Percentiles rank a stretch among this genome's conserved stretches.
These are phyloP conservation scores for Fusarium pseudocircinatum DNA, from an alignment of 2,329 filamentous ascomycete genomes.

Conservation along the genomic window DNA sequence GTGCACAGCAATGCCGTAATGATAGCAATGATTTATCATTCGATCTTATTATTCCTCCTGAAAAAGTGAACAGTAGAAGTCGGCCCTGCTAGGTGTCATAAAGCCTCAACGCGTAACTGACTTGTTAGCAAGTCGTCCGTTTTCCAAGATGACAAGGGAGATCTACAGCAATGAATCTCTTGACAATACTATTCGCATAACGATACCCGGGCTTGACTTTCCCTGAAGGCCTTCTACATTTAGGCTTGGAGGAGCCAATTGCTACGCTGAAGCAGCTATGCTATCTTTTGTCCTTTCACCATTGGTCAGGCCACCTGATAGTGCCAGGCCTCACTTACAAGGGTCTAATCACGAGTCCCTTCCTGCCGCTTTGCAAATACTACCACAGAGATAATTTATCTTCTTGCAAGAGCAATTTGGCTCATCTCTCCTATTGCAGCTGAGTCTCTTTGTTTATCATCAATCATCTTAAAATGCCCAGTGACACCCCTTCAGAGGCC, in stretches of 20 bases:
- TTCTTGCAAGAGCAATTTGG: neutral
- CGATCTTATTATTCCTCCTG: neutral
- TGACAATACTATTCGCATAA: neutral
- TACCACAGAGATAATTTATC: neutral
- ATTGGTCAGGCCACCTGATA: conserved; percentile 28
- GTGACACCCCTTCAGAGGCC: conserved; percentile 20
- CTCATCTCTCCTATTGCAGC: neutral
- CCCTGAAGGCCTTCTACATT: neutral
- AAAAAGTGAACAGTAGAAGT: neutral
- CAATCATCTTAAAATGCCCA: conserved; percentile 19
- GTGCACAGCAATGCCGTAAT: conserved; percentile 43
- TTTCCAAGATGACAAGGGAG: neutral
- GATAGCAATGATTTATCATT: conserved; percentile 44
- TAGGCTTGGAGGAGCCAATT: neutral
- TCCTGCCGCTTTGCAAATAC: conserved; percentile 2
- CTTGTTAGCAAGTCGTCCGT: neutral
- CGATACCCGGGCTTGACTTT: neutral
- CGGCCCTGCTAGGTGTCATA: neutral
- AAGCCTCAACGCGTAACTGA: neutral
- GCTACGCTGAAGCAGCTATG: neutral
- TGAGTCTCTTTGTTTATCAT: neutral
- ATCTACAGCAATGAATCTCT: neutral
- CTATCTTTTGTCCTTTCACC: neutral
- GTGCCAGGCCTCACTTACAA: conserved; percentile 30
- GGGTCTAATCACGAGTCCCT: conserved; percentile 31